Conservation (phyloP, 495 filamentous ascomycete species). For the Immersiella caudata region DNA sequence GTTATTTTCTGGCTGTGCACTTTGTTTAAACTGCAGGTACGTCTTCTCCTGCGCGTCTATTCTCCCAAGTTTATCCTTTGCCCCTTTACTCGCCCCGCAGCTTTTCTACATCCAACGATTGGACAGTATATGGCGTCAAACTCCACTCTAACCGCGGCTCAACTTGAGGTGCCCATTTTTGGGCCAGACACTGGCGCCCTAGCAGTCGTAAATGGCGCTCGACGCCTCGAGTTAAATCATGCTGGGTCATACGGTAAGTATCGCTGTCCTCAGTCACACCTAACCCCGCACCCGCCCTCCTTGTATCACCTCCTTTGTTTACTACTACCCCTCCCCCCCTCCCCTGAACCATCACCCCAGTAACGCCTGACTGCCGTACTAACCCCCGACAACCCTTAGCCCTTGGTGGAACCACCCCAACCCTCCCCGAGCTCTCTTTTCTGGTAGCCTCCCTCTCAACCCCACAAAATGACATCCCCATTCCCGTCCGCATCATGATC, state of each 20-base stretch:
- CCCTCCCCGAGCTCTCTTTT: constrained; percentile 26
- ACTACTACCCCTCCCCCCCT: too few relatives aligned
- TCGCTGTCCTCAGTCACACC: not conserved
- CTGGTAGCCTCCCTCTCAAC: constrained; percentile 15
- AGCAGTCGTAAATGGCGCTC: constrained; percentile 35
- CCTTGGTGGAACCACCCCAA: constrained; percentile 45
- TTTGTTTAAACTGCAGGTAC: too few relatives aligned
- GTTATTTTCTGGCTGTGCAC: too few relatives aligned
- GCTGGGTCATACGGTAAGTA: constrained; percentile 42
- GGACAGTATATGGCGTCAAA: not conserved
- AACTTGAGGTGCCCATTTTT: constrained; percentile 50
- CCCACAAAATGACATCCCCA: too few relatives aligned
- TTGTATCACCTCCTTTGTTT: too few relatives aligned
- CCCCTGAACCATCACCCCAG: not conserved
- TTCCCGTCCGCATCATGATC: constrained; percentile 49
- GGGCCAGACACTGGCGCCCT: constrained; percentile 29
- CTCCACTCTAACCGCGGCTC: not conserved
- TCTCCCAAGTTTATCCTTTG: too few relatives aligned
- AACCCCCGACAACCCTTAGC: constrained; percentile 11
- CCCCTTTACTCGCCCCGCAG: too few relatives aligned
- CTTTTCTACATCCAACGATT: not conserved
- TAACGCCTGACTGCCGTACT: not conserved
- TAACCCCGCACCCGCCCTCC: not conserved
- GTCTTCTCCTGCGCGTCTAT: too few relatives aligned
- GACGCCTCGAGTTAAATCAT: constrained; percentile 46